phyloP scores from a whole-genome alignment of 202 grass and related monocot genomes.

The Tripidium arundinaceum region DNA sequence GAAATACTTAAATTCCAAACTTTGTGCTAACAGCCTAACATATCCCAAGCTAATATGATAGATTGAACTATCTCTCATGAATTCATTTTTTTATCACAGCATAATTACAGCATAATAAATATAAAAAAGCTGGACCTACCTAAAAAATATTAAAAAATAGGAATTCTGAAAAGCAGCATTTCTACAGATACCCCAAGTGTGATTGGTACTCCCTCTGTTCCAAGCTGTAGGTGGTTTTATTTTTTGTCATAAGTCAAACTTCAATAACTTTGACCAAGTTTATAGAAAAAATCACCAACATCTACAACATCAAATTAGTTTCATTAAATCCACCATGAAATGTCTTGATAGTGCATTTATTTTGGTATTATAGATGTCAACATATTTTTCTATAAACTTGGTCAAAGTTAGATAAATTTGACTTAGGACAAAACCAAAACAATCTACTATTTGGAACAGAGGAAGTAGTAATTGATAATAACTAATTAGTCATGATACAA shows the following conservation, averaged over 20 bases:
- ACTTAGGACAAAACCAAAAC: not conserved
- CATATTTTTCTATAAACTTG: not conserved
- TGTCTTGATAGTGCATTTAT: not conserved
- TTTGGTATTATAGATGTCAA: not conserved
- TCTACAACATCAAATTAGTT: not conserved
- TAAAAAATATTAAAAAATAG: not conserved
- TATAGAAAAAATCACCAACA: not conserved
- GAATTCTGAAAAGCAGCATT: not conserved
- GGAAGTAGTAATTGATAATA: not conserved
- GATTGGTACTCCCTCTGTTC: not conserved
- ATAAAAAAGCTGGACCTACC: constrained; percentile 6
- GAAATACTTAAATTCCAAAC: not conserved
- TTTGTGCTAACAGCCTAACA: not conserved
- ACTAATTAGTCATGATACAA: constrained; percentile 1
- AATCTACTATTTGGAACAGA: not conserved
- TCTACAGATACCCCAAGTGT: not conserved
- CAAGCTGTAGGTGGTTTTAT: not conserved
- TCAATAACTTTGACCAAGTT: not conserved
- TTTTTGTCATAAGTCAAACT: not conserved
- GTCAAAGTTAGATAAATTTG: not conserved
- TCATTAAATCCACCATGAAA: not conserved
- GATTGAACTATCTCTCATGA: not conserved
- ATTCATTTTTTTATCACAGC: constrained; percentile 7
- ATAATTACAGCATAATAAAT: not conserved
- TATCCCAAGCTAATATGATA: too few relatives aligned